Percentiles rank a stretch among this genome's conserved stretches.
Conservation (phyloP, 441 rosid genomes). For the Pelargonium australe region DNA sequence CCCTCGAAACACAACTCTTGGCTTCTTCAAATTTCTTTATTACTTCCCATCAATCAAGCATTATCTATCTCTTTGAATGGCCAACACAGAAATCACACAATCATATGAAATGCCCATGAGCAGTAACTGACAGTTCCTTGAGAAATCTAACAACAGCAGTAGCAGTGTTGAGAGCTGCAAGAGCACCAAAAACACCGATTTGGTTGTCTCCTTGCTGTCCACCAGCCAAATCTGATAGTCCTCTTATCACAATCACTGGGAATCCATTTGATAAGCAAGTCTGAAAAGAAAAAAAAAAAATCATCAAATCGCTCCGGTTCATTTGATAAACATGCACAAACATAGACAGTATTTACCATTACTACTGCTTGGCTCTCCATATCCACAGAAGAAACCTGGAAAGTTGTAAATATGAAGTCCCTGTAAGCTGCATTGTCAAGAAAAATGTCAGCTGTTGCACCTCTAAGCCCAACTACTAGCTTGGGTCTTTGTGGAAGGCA, state of each 20-base stretch:
- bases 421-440: constrained; percentile 45
- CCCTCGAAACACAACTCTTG: no score
- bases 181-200: constrained; percentile 16
- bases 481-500: constrained; percentile 40
- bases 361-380: constrained; percentile 51
- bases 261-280: constrained; percentile 36
- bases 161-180: constrained; percentile 30
- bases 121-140: neutral
- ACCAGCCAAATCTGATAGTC: constrained; percentile 43
- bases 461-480: constrained; percentile 40
- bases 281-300: constrained; percentile 8
- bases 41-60: no score
- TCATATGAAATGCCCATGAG: neutral
- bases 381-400: constrained; percentile 39
- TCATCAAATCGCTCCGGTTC: no score
- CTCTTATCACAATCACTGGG: constrained; percentile 35
- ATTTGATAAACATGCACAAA: no score
- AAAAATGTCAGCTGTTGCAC: constrained; percentile 40
- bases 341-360: constrained; percentile 23
- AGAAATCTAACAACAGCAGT: constrained; percentile 22
- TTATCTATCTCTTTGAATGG: no score
- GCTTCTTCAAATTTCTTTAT: no score
- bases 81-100: neutral
- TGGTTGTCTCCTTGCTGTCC: constrained; percentile 28
- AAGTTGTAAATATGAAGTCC: constrained; percentile 31